Evolutionary conservation across 768 basidiomycete genomes (phyloP).

Genomic region (Leccinellum albellum): DNA sequence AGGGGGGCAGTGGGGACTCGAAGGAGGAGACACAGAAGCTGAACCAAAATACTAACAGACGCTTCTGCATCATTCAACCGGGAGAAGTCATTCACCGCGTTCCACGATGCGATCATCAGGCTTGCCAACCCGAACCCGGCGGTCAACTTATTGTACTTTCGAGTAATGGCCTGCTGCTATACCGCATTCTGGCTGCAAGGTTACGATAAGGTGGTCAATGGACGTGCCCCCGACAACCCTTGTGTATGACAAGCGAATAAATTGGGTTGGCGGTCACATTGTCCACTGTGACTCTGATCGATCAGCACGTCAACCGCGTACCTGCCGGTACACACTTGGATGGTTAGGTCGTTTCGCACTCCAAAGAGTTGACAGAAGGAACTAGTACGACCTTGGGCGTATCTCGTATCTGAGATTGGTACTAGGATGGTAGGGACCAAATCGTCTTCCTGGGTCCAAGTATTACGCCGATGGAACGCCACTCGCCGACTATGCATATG

Average conservation of each 20-base stretch:
- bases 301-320: not conserved
- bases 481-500: not conserved
- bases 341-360: not conserved
- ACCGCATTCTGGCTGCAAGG: not conserved
- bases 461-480: not conserved
- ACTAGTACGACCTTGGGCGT: not conserved
- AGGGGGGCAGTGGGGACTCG: not conserved
- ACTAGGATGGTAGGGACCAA: not conserved
- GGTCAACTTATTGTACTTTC: not conserved
- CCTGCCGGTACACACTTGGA: not conserved
- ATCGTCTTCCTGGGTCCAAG: not conserved
- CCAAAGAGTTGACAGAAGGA: not conserved
- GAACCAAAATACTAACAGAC: not conserved
- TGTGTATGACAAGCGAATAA: not conserved
- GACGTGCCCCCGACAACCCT: not conserved
- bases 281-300: not conserved
- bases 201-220: not conserved
- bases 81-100: slow-evolving; percentile 3
- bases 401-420: slow-evolving; percentile 3
- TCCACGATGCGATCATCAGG: not conserved
- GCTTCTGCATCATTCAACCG: not conserved
- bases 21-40: not conserved
- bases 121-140: slow-evolving; percentile 10
- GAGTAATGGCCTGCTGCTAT: not conserved
- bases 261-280: not conserved